Evolutionary conservation across 139 green algal genomes (phyloP), one percentile per base, ranked within the genome.

Genomic region (Astrephomene gubernaculifera): DNA sequence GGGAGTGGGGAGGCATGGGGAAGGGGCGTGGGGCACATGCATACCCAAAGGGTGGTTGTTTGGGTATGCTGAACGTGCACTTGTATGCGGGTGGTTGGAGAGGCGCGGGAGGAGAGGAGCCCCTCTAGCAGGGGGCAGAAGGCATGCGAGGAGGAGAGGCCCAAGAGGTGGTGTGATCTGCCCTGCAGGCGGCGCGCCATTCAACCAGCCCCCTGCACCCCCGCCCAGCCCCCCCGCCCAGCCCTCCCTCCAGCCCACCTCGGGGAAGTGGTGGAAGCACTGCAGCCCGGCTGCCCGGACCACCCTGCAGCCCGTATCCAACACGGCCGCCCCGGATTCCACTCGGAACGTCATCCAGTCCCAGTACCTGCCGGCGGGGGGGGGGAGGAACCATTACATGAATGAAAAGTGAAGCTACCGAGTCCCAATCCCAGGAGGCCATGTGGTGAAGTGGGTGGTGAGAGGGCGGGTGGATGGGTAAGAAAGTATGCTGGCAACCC

Each of bases 211-310:
- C 29, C 4, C 29, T 39, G n/a, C 29, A 39, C 7, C 8, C 67
- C 35, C 67, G 36, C 67, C 25, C 36, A 49, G 8, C 36, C 14
- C 36, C 53, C 4, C 8, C 53, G 1, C 35, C 27, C 73, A 7
- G 4, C 35, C 5, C 21, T 35, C 33, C 64, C 33, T 45, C 64
- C 57, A 65, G 14, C 71, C 35, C 29, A 83, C 76, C 76, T 83
- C 78, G 14, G 78, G 39, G 61, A 74, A 75, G 78, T 70, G 78
- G 78, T 84, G 78, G 78, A 84, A 84, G 78, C 78, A 84, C 63
- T 65, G 41, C 61, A 84, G 78, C 31, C 63, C 63, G 9, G 78
- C 64, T 31, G 43, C 41, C 41, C 61, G 6, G 21, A 84, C 78
- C 27, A 27, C 22, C 9, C 2, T 24, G 41, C 78, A 84, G 19